Base-by-base conservation (phyloP, 140 eudicot species). In the Cichorium intybus region DNA sequence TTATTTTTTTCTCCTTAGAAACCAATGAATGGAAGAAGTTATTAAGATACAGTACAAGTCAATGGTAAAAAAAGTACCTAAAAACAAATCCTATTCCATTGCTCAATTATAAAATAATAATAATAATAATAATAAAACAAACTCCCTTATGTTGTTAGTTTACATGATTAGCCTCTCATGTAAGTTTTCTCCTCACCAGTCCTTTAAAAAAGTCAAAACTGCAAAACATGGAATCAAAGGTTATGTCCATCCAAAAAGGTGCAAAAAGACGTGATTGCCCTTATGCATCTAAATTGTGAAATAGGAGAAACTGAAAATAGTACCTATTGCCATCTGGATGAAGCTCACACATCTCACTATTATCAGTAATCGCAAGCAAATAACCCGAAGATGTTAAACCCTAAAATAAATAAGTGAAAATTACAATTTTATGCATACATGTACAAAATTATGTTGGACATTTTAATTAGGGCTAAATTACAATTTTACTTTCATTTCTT, bases 251-350 rank as follows among this genome's bases (percentile, higher is more conserved):
- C 4, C 18, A 43, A 43, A 43, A 43, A 14, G 18, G 49, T 18
- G 48, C 20, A n/a, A n/a, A n/a, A n/a, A n/a, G n/a, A n/a, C n/a
- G n/a, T n/a, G n/a, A 35, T 8, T 4, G 43, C 43, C 43, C 43
- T 35, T 35, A 10, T 4, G 9, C 4, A 10, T 50, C 24, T 50
- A 15, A 24, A 29, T 16, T 29, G 1, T 56, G 41, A 63, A 7
- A 23, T 28, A 57, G 31, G 18, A 33, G 1, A 3, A 11, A n/a
- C 11, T 3, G 6, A 50, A 24, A 34, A 60, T 39, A 49, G 61
- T 83, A 91, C 97, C 97, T 91, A 77, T 92, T 92, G 43, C 99
- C 99, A 76, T 92, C 99, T 33, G 99, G 99, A 81, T 92, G 99
- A 73, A 92, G 96, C 83, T 92, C 95, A 47, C 79, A 92, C 82